A percentile compares a stretch with the other conserved stretches of the same genome.
Conservation (phyloP, 306 rosid species). For the Dryas octopetala region DNA sequence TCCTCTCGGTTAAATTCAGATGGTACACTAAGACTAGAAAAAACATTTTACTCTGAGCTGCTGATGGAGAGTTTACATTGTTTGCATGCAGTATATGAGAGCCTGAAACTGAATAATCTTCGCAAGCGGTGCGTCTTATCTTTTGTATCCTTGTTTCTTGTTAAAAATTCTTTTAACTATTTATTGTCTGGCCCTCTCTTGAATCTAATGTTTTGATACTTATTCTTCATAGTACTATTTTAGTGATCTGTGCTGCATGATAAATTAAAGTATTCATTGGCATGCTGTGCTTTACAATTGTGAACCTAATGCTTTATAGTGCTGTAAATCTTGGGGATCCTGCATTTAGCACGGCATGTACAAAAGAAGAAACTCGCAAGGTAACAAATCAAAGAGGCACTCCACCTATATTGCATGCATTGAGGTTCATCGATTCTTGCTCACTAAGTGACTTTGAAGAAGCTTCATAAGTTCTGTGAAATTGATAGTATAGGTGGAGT, state of each 20-base stretch:
- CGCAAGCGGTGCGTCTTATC: slow-evolving; percentile 61
- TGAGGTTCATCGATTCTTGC: slow-evolving; percentile 3
- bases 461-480: not conserved
- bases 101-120: slow-evolving; percentile 82
- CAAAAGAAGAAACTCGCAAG: too few relatives aligned
- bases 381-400: too few relatives aligned
- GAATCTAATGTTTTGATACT: too few relatives aligned
- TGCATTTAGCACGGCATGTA: too few relatives aligned
- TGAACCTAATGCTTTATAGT: not conserved
- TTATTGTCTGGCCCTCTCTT: not conserved
- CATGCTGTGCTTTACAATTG: not conserved
- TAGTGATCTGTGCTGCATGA: too few relatives aligned
- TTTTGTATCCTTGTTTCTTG: not conserved
- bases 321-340: too few relatives aligned
- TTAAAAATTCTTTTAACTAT: not conserved
- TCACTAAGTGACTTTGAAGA: slow-evolving; percentile 8
- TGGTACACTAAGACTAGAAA: slow-evolving; percentile 35
- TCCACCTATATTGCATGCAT: not conserved
- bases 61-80: slow-evolving; percentile 69
- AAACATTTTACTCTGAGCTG: slow-evolving; percentile 54
- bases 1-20: slow-evolving; percentile 31
- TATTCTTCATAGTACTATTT: too few relatives aligned
- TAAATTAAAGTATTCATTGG: too few relatives aligned
- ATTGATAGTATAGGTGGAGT: not conserved
- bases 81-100: slow-evolving; percentile 93